Evolutionary conservation across 2,329 filamentous ascomycete genomes (phyloP).

Genomic region (Cercospora beticola): DNA sequence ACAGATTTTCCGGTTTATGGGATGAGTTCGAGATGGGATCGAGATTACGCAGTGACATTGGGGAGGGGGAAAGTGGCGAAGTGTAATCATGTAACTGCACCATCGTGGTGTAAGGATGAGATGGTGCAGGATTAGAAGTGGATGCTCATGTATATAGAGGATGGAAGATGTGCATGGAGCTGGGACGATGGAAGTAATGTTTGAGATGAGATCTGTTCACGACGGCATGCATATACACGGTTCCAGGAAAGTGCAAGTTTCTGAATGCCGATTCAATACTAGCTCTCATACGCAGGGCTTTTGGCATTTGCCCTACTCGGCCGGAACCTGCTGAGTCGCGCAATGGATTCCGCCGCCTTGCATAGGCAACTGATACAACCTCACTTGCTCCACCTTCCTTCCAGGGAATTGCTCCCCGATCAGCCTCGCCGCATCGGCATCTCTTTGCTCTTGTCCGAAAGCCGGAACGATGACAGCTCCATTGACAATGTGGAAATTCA

Average conservation of each 20-base stretch:
- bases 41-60: conserved; percentile 47
- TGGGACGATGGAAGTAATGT: neutral
- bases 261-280: no score
- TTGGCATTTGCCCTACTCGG: neutral
- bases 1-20: conserved; percentile 52
- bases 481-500: conserved; percentile 24
- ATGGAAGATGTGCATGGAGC: neutral
- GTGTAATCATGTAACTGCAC: conserved; percentile 43
- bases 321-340: conserved; percentile 20
- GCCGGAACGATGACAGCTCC: conserved; percentile 21
- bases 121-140: conserved; percentile 23
- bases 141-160: neutral
- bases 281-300: no score
- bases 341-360: conserved; percentile 25
- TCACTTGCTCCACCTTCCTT: conserved; percentile 19
- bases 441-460: conserved; percentile 20
- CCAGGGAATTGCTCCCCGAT: conserved; percentile 18
- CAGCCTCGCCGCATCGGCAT: conserved; percentile 15
- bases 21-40: conserved; percentile 49
- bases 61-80: conserved; percentile 35
- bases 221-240: neutral
- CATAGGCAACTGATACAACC: conserved; percentile 20
- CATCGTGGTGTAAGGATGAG: conserved; percentile 39
- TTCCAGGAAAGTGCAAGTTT: neutral
- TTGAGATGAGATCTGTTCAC: neutral